Conservation (phyloP, 305 asterid genomes). For the Fraxinus velutina region DNA sequence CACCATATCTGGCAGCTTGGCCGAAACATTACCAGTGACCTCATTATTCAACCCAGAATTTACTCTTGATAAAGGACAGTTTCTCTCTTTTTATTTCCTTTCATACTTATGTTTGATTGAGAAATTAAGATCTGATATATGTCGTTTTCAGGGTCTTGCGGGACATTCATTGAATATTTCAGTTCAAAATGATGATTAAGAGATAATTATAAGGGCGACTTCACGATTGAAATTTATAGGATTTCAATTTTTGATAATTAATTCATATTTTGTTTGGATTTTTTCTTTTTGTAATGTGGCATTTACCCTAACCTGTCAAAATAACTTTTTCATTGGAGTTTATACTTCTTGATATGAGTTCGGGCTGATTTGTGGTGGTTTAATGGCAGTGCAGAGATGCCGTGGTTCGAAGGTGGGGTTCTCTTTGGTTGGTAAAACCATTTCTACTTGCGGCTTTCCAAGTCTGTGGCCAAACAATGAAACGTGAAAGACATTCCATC, state of each 20-base stretch:
- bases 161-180: not conserved
- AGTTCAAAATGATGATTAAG: not conserved
- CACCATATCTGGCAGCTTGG: not conserved
- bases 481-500: not conserved
- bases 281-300: not conserved
- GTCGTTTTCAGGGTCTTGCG: not conserved
- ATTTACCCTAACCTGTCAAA: not conserved
- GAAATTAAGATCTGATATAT: not conserved
- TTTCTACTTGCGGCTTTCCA: not conserved
- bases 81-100: not conserved
- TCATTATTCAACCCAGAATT: not conserved
- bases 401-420: not conserved
- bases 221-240: not conserved
- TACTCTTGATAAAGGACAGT: not conserved
- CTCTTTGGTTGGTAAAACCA: not conserved
- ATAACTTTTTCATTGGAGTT: not conserved
- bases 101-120: not conserved
- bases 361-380: not conserved
- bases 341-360: not conserved
- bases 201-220: not conserved
- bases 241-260: not conserved
- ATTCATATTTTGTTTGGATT: not conserved
- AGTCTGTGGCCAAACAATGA: not conserved
- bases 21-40: not conserved
- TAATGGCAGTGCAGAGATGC: not conserved